Evolutionary conservation across 306 rosid species (phyloP).

Genomic region (Quercus rubra): DNA sequence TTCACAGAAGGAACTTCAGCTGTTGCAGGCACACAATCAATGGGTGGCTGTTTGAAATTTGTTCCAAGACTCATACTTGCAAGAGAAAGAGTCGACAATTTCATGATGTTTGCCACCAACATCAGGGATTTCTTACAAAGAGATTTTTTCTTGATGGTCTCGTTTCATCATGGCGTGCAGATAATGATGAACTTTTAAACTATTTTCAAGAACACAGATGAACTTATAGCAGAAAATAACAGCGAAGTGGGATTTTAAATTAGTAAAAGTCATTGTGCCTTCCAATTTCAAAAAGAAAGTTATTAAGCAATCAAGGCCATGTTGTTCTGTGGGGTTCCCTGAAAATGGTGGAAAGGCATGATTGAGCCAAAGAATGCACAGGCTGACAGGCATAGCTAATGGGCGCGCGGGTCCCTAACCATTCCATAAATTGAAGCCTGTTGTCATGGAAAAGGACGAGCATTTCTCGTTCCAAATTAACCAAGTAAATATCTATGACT

Average conservation of each 20-base stretch:
- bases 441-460: too few relatives aligned
- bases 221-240: background rate
- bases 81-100: constrained; percentile 37
- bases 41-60: background rate
- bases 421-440: background rate
- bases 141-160: background rate
- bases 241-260: background rate
- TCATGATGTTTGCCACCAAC: constrained; percentile 53
- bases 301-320: background rate
- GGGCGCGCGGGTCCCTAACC: background rate
- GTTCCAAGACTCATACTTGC: background rate
- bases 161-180: background rate
- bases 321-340: constrained; percentile 3
- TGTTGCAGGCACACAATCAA: background rate
- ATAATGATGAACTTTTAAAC: background rate
- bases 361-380: background rate
- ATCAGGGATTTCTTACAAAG: constrained; percentile 46
- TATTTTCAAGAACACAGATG: background rate
- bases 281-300: background rate
- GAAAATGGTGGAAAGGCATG: background rate
- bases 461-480: too few relatives aligned
- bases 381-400: background rate
- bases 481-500: too few relatives aligned
- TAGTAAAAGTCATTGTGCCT: background rate
- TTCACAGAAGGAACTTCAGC: background rate